A percentile compares a stretch with the other conserved stretches of the same genome.
phyloP scores from a whole-genome alignment of 2,329 filamentous ascomycete genomes.

The Arthrobotrys pseudoclavata region DNA sequence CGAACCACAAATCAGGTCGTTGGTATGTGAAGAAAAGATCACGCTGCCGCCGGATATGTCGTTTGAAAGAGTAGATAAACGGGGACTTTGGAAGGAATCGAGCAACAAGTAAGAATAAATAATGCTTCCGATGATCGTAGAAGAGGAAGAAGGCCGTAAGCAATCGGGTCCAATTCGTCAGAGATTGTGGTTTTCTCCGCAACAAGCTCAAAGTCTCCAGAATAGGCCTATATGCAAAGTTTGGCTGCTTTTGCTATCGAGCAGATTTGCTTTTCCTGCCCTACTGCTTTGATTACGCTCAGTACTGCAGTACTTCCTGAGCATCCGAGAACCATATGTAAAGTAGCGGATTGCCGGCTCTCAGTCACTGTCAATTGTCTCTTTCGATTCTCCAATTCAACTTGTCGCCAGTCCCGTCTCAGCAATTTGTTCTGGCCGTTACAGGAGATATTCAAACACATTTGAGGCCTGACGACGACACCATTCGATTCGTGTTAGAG shows the following conservation, averaged over 20 bases:
- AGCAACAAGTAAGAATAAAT: neutral
- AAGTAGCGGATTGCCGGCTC: slow-evolving; percentile 28
- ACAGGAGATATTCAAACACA: slow-evolving; percentile 25
- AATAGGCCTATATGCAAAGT: slow-evolving; percentile 37
- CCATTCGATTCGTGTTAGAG: slow-evolving; percentile 39
- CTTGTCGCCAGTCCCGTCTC: slow-evolving; percentile 13
- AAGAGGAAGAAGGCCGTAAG: slow-evolving; percentile 32
- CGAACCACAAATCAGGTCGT: slow-evolving; percentile 19
- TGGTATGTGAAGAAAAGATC: slow-evolving; percentile 46
- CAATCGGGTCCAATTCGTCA: slow-evolving; percentile 49
- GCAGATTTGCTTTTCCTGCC: slow-evolving; percentile 49
- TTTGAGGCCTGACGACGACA: slow-evolving; percentile 25
- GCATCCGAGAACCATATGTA: slow-evolving; percentile 35
- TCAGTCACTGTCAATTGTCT: neutral
- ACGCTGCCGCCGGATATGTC: slow-evolving; percentile 23
- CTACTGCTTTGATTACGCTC: slow-evolving; percentile 20
- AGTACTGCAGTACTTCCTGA: slow-evolving; percentile 7
- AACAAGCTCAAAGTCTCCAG: slow-evolving; percentile 47
- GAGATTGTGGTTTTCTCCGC: slow-evolving; percentile 23
- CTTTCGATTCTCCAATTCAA: slow-evolving; percentile 1
- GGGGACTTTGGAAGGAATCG: slow-evolving; percentile 44
- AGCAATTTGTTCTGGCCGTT: slow-evolving; percentile 5
- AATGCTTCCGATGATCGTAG: slow-evolving; percentile 31
- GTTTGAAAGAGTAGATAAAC: slow-evolving; percentile 43
- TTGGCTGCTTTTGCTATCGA: slow-evolving; percentile 9